Evolutionary conservation across 176 grass and related monocot genomes (phyloP), one percentile per base, ranked within the genome.

Genomic region (Phoenix dactylifera): DNA sequence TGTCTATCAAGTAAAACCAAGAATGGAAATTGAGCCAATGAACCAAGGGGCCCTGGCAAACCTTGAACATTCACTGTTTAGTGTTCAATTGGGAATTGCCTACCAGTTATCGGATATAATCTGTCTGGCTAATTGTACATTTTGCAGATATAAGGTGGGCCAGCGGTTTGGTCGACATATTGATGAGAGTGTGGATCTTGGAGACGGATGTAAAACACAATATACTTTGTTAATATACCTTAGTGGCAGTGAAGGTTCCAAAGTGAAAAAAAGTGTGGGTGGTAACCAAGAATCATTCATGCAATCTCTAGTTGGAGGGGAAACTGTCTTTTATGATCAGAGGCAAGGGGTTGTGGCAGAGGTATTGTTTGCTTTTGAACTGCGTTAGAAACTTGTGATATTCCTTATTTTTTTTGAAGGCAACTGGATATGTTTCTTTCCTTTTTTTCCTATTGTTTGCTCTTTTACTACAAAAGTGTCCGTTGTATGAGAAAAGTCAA

Each of bases 311-410:
- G 73, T 85, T 49, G 92, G 92, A 69, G 92, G 92, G 52, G 92
- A 85, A 60, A 96, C 87, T 48, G 86, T 96, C 26, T 96, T 96
- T 77, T 96, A 96, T 78, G 92, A 96, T 82, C 74, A 84, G 4
- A 64, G 80, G 60, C 76, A 67, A 29, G 78, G 72, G 67, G 51
- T 97, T 61, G 87, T 88, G 5, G 87, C 87, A 17, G 92, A 97
- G 92, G 92, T 97, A 82, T 59, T 30, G 73, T 12, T 49, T 60
- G 48, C 32, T 26, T 51, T 67, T 55, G 1, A 39, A 39, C 32
- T 39, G 32, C 32, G 2, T 39, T 39, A 39, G 10, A 39, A 39
- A 12, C 32, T 39, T 9, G 9, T 1, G 6, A 39, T 39, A 39
- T 0, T 39, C 7, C 1, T 39, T 39, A 20, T 2, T 39, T 12